Percentiles rank a stretch among this genome's conserved stretches.
Conservation (phyloP, 2,329 filamentous ascomycete species). For the Davidsoniella neocaledoniae region DNA sequence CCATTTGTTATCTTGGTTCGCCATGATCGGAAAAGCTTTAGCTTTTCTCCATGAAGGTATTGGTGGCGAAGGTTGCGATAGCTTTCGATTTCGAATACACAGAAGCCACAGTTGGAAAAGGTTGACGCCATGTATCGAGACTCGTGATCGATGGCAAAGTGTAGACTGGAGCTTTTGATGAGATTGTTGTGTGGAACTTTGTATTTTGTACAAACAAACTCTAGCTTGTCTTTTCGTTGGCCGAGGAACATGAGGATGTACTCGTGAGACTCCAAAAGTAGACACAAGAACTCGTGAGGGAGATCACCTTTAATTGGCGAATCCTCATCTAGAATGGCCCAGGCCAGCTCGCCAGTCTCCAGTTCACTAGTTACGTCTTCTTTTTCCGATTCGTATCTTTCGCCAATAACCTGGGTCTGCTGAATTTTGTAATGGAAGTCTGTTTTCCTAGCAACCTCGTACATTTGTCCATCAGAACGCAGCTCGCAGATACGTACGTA, state of each 20-base stretch:
- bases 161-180: slow-evolving; percentile 41
- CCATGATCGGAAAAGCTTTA: slow-evolving; percentile 40
- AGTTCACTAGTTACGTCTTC: not conserved
- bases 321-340: slow-evolving; percentile 5
- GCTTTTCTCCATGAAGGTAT: slow-evolving; percentile 26
- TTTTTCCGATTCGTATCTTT: slow-evolving; percentile 2
- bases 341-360: not conserved
- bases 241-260: slow-evolving; percentile 61
- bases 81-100: slow-evolving; percentile 52
- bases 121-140: slow-evolving; percentile 53
- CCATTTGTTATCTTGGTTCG: slow-evolving; percentile 40
- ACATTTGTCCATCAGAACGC: slow-evolving; percentile 48
- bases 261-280: slow-evolving; percentile 58
- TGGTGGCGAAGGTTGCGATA: slow-evolving; percentile 33
- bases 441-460: slow-evolving; percentile 57
- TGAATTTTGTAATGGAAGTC: slow-evolving; percentile 68
- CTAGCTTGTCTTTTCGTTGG: slow-evolving; percentile 28
- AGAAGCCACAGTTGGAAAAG: slow-evolving; percentile 51
- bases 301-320: slow-evolving; percentile 19
- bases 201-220: slow-evolving; percentile 45
- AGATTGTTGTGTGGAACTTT: slow-evolving; percentile 35
- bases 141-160: slow-evolving; percentile 62
- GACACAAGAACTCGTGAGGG: slow-evolving; percentile 65
- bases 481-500: slow-evolving; percentile 71
- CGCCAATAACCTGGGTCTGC: slow-evolving; percentile 59